Conservation (phyloP, 1,284 basidiomycete genomes). For the Meira nashicola region DNA sequence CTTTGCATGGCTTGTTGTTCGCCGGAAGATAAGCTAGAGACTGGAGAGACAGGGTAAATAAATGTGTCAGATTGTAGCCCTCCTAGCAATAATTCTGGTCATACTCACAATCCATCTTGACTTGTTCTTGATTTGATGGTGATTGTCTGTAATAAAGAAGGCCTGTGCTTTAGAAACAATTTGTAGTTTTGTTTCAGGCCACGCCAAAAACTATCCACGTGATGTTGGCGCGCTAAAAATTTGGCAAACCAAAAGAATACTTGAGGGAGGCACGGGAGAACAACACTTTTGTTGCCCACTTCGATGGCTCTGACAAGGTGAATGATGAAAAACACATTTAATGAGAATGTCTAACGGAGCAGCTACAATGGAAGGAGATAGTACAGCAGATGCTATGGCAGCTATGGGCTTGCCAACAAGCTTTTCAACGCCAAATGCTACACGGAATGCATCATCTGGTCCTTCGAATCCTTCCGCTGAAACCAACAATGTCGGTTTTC, state of each 20-base stretch:
- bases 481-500: not conserved
- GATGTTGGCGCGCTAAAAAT: not conserved
- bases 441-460: not conserved
- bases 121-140: not conserved
- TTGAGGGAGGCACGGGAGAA: not conserved
- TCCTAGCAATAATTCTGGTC: not conserved
- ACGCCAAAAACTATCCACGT: not conserved
- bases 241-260: not conserved
- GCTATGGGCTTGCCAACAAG: slow-evolving; percentile 8
- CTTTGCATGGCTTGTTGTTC: slow-evolving; percentile 49
- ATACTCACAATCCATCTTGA: slow-evolving; percentile 22
- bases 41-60: slow-evolving; percentile 22
- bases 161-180: not conserved
- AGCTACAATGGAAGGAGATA: not conserved
- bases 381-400: slow-evolving; percentile 1
- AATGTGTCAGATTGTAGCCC: not conserved
- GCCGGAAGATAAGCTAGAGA: slow-evolving; percentile 42
- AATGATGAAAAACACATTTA: not conserved
- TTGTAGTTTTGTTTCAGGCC: not conserved
- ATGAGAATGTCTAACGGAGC: not conserved
- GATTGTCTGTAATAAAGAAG: not conserved
- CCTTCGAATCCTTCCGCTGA: slow-evolving; percentile 1
- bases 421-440: slow-evolving; percentile 3
- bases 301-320: not conserved
- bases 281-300: not conserved